Base-by-base conservation (phyloP, 306 rosid species). In the Betula pendula region DNA sequence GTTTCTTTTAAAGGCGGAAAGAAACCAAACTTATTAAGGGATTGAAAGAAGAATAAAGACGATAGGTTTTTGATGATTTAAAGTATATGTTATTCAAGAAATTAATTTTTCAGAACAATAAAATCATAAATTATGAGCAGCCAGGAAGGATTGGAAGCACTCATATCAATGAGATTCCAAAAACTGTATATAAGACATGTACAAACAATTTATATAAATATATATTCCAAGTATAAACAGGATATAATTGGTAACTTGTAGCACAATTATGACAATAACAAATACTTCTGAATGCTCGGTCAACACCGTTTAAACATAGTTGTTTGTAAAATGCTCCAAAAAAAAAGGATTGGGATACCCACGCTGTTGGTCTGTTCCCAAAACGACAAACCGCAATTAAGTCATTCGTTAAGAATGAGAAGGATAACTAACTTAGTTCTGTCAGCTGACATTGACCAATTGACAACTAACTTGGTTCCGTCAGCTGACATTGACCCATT, bases 321-420 rank as follows among this genome's bases (percentile, higher is more conserved):
- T 49, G 20, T 49, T 14, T 17, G n/a, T 49, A 24, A 56, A 56
- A 56, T 22, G 63, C 63, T 56, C 17, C 16, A 65, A 35, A 17
- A 35, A 35, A 65, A 20, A 65, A 40, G 8, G 8, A 29, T 35
- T 11, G 8, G 15, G 14, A 56, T 9, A 24, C 33, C 31, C 6
- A 10, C 7, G 2, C 6, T 16, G 55, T 0, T 29, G 8, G 12
- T 31, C 44, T 24, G 22, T 2, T 14, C 59, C 59, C 40, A 69
- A 8, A 71, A 70, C 2, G 19, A 71, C 52, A 48, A 78, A 55
- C 71, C 8, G 40, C 42, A 33, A 17, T 38, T 53, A 56, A 77
- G 24, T 43, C 44, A 69, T 27, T 12, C 70, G 0, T 45, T 31
- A 63, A 47, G 24, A 20, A 5, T 8, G 17, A 48, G 44, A 9